Conservation (phyloP, 208 protist genomes). For the Leishmania lainsoni region DNA sequence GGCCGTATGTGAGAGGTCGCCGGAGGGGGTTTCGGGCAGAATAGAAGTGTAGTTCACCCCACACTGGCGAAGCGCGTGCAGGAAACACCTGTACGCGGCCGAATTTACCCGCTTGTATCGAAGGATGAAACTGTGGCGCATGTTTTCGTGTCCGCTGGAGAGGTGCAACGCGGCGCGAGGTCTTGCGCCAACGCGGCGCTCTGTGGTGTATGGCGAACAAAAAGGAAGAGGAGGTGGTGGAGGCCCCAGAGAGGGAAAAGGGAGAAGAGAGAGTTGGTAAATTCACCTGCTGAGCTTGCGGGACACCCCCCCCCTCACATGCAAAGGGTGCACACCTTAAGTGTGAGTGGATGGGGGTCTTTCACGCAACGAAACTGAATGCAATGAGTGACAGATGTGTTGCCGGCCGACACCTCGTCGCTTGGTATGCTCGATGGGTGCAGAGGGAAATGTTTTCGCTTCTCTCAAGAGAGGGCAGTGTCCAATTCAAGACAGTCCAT, state of each 20-base stretch:
- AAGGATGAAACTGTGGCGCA: not conserved
- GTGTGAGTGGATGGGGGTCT: not conserved
- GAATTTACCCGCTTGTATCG: not conserved
- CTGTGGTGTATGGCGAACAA: not conserved
- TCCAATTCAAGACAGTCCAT: not conserved
- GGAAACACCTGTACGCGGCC: constrained; percentile 24
- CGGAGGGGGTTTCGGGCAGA: constrained; percentile 12
- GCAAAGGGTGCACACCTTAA: not conserved
- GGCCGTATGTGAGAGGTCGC: constrained; percentile 8
- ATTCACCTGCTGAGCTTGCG: too few species aligned
- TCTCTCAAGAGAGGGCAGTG: not conserved
- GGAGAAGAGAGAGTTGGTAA: not conserved
- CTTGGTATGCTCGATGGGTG: not conserved
- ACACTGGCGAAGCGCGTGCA: constrained; percentile 22
- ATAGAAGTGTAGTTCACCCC: constrained; percentile 18
- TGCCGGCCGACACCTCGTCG: not conserved
- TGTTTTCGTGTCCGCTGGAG: not conserved
- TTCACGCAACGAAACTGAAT: not conserved
- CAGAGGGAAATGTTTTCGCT: not conserved
- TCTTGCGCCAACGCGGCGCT: not conserved
- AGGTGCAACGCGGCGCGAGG: not conserved
- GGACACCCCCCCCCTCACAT: not conserved
- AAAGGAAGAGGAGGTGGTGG: constrained; percentile 4
- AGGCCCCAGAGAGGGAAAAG: not conserved
- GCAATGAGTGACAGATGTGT: not conserved